Evolutionary conservation across 2,329 filamentous ascomycete species (phyloP).

Genomic region (Colletotrichum sp.): DNA sequence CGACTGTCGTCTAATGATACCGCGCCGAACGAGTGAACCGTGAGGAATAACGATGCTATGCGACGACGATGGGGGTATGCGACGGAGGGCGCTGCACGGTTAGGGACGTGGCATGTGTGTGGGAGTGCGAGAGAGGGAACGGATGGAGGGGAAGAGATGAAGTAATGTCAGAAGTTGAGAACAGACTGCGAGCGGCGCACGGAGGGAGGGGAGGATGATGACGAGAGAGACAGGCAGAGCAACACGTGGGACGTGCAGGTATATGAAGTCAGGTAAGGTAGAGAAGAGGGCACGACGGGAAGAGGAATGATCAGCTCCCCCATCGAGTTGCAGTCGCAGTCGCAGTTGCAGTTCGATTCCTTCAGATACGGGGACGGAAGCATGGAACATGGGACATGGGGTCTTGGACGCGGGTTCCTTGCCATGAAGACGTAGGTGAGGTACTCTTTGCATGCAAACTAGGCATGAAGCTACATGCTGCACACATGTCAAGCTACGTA

Average conservation of each 20-base stretch:
- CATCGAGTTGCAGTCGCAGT: not conserved
- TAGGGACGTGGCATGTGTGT: not conserved
- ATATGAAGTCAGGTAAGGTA: not conserved
- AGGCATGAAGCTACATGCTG: not conserved
- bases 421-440: not conserved
- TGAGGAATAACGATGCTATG: not conserved
- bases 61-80: not conserved
- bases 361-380: not conserved
- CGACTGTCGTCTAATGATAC: not conserved
- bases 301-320: not conserved
- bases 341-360: not conserved
- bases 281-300: not conserved
- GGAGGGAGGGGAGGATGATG: not conserved
- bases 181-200: not conserved
- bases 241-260: conserved; percentile 18
- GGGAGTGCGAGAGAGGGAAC: not conserved
- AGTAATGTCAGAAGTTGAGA: not conserved
- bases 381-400: not conserved
- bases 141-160: not conserved
- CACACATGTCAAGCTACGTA: not conserved
- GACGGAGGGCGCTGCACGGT: not conserved
- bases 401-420: not conserved
- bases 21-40: not conserved
- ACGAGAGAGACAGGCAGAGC: not conserved
- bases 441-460: not conserved